A percentile compares a stretch with the other conserved stretches of the same genome.
Conservation (phyloP, 495 filamentous ascomycete species). For the Rhypophila decipiens region DNA sequence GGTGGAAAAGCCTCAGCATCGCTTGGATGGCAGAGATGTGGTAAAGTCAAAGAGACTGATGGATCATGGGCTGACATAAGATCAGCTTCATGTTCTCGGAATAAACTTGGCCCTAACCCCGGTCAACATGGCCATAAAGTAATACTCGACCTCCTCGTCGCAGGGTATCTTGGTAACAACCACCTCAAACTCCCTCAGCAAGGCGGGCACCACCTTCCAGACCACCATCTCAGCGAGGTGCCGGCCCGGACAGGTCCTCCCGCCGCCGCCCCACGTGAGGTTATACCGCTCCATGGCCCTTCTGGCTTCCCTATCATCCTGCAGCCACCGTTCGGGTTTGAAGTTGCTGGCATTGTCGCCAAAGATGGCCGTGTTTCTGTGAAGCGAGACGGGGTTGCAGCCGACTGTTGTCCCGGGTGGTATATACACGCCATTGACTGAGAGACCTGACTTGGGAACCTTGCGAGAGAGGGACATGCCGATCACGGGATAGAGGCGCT, state of each 20-base stretch:
- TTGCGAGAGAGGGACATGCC: conserved; percentile 51
- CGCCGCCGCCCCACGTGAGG: conserved; percentile 49
- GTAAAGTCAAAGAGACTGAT: too few relatives aligned
- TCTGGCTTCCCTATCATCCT: conserved; percentile 17
- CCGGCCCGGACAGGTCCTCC: conserved; percentile 51
- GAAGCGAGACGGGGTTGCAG: conserved; percentile 54
- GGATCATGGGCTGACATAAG: too few relatives aligned
- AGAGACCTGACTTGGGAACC: conserved; percentile 45
- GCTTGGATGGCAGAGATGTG: too few relatives aligned
- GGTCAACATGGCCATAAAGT: conserved; percentile 36
- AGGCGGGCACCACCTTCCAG: conserved; percentile 56
- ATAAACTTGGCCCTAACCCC: conserved; percentile 26
- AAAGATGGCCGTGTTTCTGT: conserved; percentile 48
- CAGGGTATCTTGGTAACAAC: conserved; percentile 21
- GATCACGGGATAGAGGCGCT: conserved; percentile 54
- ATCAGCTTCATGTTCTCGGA: too few relatives aligned
- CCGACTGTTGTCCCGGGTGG: conserved; percentile 52
- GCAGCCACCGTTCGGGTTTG: conserved; percentile 49
- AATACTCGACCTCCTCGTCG: conserved; percentile 18
- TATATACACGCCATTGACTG: conserved; percentile 44
- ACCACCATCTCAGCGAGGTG: conserved; percentile 49
- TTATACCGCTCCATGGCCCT: conserved; percentile 38
- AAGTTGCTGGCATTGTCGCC: conserved; percentile 42
- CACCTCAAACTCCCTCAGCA: conserved; percentile 53
- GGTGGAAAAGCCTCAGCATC: too few relatives aligned